Evolutionary conservation across 1,139 yeast species (phyloP), one percentile per base, ranked within the genome.

Genomic region (Eremothecium coryli): DNA sequence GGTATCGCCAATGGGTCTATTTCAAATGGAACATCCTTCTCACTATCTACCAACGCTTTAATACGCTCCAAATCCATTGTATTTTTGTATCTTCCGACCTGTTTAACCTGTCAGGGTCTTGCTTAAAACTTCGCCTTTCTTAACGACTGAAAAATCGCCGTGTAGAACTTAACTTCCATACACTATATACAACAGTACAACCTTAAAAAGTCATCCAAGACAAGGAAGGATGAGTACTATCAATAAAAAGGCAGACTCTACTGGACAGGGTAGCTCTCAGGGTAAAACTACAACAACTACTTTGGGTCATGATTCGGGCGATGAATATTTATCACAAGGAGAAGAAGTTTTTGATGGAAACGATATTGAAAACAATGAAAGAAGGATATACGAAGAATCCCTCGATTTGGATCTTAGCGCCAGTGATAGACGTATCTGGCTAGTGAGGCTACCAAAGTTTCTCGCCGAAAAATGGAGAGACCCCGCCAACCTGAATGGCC

Each of bases 401-500:
- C 61, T 81, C 33, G 82, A 80, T 52, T 61, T 81, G 64, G 74
- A 78, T 49, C 52, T 80, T 31, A 43, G 60, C 5, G 60, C 62
- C 20, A 73, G 76, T 8, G 63, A 61, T 31, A 76, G 76, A 47
- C 85, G 85, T 49, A 79, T 90, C 27, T 90, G 98, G 98, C 65
- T 90, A 18, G 95, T 90, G 18, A 75, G 93, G 48, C 64, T 90
- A 48, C 97, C 98, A 4, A 75, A 82, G 50, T 86, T 85, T 52
- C 65, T 90, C 42, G 82, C 93, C 32, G 86, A 80, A 34, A 69
- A 73, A 45, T 86, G 96, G 95, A 71, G 76, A 37, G 70, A 79
- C 42, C 69, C 73, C 30, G 74, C 69, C 11, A 64, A 64, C 24
- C 60, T 81, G 40, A 68, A 74, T 39, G 93, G 95, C 2, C 76